Evolutionary conservation across 164 flowering plant species (phyloP).

Genomic region (Magnolia kwangsiensis): DNA sequence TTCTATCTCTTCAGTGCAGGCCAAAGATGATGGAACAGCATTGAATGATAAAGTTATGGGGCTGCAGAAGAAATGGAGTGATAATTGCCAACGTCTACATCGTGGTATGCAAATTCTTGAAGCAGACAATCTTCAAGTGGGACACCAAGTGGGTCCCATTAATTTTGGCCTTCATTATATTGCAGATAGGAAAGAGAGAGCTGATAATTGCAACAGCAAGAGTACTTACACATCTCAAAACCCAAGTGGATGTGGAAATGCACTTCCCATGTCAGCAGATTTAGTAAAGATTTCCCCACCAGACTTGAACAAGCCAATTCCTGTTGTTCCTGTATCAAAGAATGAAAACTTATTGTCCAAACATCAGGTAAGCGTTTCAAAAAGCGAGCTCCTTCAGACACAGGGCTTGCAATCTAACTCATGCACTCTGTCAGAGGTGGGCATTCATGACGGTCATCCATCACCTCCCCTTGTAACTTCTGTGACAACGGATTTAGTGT

Average conservation of each 20-base stretch:
- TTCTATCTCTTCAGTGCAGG: constrained; percentile 73
- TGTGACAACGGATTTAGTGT: constrained; percentile 63
- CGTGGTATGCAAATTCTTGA: constrained; percentile 18
- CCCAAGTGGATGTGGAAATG: constrained; percentile 22
- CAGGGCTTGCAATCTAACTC: constrained; percentile 21
- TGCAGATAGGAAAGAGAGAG: constrained; percentile 22
- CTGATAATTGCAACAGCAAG: constrained; percentile 11
- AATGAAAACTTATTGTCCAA: constrained; percentile 24
- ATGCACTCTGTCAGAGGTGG: constrained; percentile 9
- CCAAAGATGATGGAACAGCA: constrained; percentile 51
- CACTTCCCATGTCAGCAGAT: constrained; percentile 22
- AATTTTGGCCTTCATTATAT: constrained; percentile 32
- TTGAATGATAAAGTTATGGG: constrained; percentile 39
- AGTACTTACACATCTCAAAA: constrained; percentile 21
- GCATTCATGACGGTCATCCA: constrained; percentile 12
- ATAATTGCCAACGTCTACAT: constrained; percentile 52
- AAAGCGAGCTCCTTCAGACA: constrained; percentile 23
- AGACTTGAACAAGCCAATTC: not conserved
- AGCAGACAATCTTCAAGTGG: constrained; percentile 17
- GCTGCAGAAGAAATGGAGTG: constrained; percentile 64
- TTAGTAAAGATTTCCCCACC: constrained; percentile 14
- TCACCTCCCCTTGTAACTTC: constrained; percentile 49
- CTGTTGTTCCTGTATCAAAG: constrained; percentile 23
- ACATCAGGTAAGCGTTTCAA: constrained; percentile 23
- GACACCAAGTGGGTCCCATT: constrained; percentile 24